Evolutionary conservation across 2,329 filamentous ascomycete genomes (phyloP).

Genomic region (Botrytis elliptica): DNA sequence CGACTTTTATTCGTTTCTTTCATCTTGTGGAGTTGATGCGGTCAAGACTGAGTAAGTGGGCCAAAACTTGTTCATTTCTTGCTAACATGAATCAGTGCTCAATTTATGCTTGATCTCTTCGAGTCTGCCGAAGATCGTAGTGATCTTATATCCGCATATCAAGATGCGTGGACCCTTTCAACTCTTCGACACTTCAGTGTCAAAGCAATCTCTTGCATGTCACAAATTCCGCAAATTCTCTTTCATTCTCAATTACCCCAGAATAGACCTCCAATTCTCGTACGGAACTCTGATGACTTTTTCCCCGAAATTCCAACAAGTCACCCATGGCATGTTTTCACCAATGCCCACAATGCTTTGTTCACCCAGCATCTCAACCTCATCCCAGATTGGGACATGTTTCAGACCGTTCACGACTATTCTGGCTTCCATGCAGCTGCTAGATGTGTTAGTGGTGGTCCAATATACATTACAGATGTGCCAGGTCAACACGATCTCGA

Average conservation of each 20-base stretch:
- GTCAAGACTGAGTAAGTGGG: conserved; percentile 74
- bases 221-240: conserved; percentile 78
- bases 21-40: conserved; percentile 70
- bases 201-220: conserved; percentile 91
- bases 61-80: background rate
- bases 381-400: conserved; percentile 79
- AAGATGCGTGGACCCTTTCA: conserved; percentile 81
- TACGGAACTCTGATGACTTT: conserved; percentile 89
- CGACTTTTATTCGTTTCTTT: conserved; percentile 87
- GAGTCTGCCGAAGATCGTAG: conserved; percentile 66
- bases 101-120: conserved; percentile 83
- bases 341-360: conserved; percentile 85
- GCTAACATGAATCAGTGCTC: conserved; percentile 47
- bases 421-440: conserved; percentile 86
- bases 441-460: conserved; percentile 84
- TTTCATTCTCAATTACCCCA: conserved; percentile 80
- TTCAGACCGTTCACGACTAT: conserved; percentile 64
- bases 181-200: conserved; percentile 75
- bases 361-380: conserved; percentile 83
- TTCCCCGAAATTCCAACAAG: conserved; percentile 78
- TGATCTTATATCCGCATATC: conserved; percentile 70
- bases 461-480: conserved; percentile 89
- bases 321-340: conserved; percentile 94
- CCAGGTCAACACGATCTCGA: conserved; percentile 76
- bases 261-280: conserved; percentile 70